Evolutionary conservation across 495 filamentous ascomycete genomes (phyloP), one percentile per base, ranked within the genome.

Genomic region (Elasticomyces elasticus): DNA sequence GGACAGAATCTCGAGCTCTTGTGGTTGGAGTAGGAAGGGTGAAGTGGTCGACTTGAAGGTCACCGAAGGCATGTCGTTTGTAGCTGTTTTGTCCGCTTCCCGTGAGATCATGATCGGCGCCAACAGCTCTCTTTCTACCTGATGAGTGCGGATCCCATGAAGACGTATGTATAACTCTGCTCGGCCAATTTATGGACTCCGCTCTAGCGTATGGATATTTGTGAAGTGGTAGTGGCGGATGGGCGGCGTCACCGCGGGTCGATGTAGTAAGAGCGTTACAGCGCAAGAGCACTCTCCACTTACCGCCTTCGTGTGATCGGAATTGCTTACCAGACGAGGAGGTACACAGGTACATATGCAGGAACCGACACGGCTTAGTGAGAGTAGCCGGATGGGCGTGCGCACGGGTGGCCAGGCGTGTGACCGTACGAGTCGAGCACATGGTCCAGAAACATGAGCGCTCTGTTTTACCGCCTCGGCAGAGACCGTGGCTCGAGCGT

Each of bases 1-100:
- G 9, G 42, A 28, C 1, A 61, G 44, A 13, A 40, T 31, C 12
- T 51, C 33, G 20, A 37, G 20, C 26, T 40, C 48, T 17, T 51
- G 30, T 3, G 48, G 20, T 12, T 40, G 28, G 7, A 61, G 49
- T 19, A 57, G 23, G 50, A 61, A 61, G 3, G 58, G 58, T 24
- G 55, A 53, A 11, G 40, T 23, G 13, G 48, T 15, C 5, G 24
- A 2, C 12, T 20, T 2, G 25, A 25, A 31, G n/a, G 27, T 19
- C 7, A 31, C 27, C 10, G 45, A 49, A 30, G 45, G 45, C 45
- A 49, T 49, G n/a, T 49, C 45, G 45, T 49, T 17, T 5, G 42
- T 4, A 13, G 42, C 4, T 7, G 20, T 5, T 45, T 49, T 3
- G 27, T 49, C 25, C 4, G 5, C n/a, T 9, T 28, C 13, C n/a